Base-by-base conservation (phyloP, 2,329 filamentous ascomycete species). In the Ascocoryne sarcoides region DNA sequence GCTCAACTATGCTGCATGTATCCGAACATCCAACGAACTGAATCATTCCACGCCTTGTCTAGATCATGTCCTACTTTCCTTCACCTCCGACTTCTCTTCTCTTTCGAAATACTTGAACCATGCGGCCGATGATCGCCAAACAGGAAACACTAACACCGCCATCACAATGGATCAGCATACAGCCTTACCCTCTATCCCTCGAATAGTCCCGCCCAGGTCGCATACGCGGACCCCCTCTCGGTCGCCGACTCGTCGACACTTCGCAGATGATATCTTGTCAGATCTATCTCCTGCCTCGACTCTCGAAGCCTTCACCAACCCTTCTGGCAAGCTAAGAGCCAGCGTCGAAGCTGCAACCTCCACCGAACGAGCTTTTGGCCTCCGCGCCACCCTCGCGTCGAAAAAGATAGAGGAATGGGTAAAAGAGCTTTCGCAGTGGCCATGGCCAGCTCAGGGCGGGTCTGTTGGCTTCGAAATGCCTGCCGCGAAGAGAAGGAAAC, bases 391-490 rank as follows among this genome's bases (percentile, higher is more conserved):
- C 31, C 62, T 79, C 45, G 79, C 82, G 12, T 82, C 82, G 10
- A 76, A 81, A 52, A 78, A 75, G 47, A 76, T 92, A 46, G 73
- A 81, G 60, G 71, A 76, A 55, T 92, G 85, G 84, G 69, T 84
- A 18, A 67, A 75, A n/a, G 85, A 92, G 65, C 67, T 92, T 29
- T 64, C 66, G 32, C 57, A 63, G 32, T 79, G 76, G 77, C 60
- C 65, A 2, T 79, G 78, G 77, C 70, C 75, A 2, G 54, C 63
- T 2, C 54, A 61, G 3, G 62, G 61, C 10, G 69, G 69, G 29
- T 67, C 72, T 2, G 59, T 64, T 1, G 77, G 76, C 5, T 82
- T 81, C 44, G 67, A 74, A 52, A 58, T 63, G 48, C 69, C 72
- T 9, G 51, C 56, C 30, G 43, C 57, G 40, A 68, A 66, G 51